Conservation (phyloP, 768 basidiomycete species). For the Leccinum subtestaceum region DNA sequence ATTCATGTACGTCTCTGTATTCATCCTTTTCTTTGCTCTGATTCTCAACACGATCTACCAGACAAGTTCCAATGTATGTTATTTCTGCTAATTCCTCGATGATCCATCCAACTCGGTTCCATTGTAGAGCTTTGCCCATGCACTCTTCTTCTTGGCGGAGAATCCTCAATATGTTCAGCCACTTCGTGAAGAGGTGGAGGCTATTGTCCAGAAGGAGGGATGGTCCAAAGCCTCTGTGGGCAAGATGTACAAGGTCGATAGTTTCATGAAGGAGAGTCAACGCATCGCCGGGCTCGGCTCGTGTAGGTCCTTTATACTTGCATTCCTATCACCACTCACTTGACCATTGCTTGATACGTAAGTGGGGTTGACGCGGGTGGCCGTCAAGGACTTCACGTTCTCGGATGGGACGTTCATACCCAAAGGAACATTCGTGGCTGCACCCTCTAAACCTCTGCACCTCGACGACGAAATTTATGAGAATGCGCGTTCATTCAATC, state of each 20-base stretch:
- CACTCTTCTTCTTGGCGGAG: neutral
- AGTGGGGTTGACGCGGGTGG: slow-evolving; percentile 34
- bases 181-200: neutral
- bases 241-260: neutral
- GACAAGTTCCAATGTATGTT: neutral
- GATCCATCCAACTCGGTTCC: neutral
- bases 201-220: neutral
- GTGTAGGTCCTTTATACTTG: slow-evolving; percentile 14
- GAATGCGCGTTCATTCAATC: slow-evolving; percentile 39
- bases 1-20: slow-evolving; percentile 15
- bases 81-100: neutral
- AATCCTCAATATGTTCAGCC: neutral
- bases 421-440: slow-evolving; percentile 23
- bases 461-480: slow-evolving; percentile 26
- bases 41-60: neutral
- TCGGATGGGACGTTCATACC: slow-evolving; percentile 33
- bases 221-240: neutral
- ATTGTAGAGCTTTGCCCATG: neutral
- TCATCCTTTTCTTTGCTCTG: neutral
- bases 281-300: neutral
- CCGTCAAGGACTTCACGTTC: slow-evolving; percentile 33
- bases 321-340: neutral
- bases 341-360: neutral
- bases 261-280: neutral
- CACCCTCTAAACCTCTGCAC: slow-evolving; percentile 26